A percentile compares a stretch with the other conserved stretches of the same genome.
These are phyloP conservation scores for Eimeria brunetti DNA, from an alignment of 169 alveolate species.

Conservation along the genomic window DNA sequence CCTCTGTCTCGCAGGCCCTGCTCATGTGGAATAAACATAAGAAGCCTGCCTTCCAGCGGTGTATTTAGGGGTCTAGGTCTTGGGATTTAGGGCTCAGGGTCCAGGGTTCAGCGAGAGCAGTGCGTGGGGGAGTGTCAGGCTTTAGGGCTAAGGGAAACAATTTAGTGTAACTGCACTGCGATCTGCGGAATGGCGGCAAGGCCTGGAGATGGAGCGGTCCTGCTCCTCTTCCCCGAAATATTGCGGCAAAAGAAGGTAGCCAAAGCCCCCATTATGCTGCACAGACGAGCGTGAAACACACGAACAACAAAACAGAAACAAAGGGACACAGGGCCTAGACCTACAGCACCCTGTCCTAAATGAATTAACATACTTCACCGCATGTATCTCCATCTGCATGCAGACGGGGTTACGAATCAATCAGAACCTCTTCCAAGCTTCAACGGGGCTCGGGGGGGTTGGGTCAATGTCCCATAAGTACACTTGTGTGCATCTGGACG, in stretches of 20 bases:
- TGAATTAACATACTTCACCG: neutral
- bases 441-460: neutral
- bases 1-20: neutral
- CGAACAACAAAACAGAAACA: neutral
- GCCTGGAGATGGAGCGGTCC: constrained; percentile 63
- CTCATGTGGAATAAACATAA: neutral
- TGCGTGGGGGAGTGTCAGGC: neutral
- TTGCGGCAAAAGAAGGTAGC: constrained; percentile 49
- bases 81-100: neutral
- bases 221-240: constrained; percentile 67
- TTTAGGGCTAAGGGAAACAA: neutral
- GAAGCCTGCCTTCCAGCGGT: neutral
- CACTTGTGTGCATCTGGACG: neutral
- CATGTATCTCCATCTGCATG: no score
- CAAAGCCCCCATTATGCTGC: neutral
- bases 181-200: constrained; percentile 41
- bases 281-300: neutral
- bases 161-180: neutral
- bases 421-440: neutral
- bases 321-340: neutral
- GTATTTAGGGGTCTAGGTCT: neutral
- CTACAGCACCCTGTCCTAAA: neutral
- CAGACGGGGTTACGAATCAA: neutral
- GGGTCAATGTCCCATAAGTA: neutral
- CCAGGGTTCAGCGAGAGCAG: neutral